A percentile compares a stretch with the other conserved stretches of the same genome.
Evolutionary conservation across 2,329 filamentous ascomycete genomes (phyloP).

Genomic region (Trichoderma aggressivum): DNA sequence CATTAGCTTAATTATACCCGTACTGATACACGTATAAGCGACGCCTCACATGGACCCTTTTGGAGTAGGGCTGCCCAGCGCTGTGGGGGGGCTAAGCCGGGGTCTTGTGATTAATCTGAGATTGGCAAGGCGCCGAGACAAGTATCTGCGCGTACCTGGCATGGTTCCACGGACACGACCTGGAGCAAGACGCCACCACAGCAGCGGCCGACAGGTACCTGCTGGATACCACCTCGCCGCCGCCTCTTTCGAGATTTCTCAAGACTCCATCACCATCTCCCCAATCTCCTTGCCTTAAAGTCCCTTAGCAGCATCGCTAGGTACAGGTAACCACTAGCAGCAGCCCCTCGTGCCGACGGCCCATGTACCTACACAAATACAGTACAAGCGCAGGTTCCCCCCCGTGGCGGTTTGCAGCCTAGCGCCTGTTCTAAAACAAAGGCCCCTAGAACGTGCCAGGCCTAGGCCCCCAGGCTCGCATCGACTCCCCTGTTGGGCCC

Average conservation of each 20-base stretch:
- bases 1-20: neutral
- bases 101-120: neutral
- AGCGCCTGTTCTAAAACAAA: neutral
- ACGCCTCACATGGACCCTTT: neutral
- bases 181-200: neutral
- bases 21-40: neutral
- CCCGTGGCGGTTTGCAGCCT: neutral
- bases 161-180: neutral
- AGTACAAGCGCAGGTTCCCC: neutral
- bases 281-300: neutral
- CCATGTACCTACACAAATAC: neutral
- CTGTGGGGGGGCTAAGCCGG: conserved; percentile 1
- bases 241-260: neutral
- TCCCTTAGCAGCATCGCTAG: too few relatives aligned
- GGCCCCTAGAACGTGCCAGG: neutral
- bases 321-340: too few relatives aligned
- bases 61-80: neutral
- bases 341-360: neutral
- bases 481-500: neutral
- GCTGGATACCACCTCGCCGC: neutral
- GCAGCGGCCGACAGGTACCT: neutral
- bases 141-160: conserved; percentile 2
- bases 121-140: neutral
- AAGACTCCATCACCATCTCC: neutral
- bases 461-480: conserved; percentile 5